phyloP scores from a whole-genome alignment of 441 rosid species.

The Capsella rubella region DNA sequence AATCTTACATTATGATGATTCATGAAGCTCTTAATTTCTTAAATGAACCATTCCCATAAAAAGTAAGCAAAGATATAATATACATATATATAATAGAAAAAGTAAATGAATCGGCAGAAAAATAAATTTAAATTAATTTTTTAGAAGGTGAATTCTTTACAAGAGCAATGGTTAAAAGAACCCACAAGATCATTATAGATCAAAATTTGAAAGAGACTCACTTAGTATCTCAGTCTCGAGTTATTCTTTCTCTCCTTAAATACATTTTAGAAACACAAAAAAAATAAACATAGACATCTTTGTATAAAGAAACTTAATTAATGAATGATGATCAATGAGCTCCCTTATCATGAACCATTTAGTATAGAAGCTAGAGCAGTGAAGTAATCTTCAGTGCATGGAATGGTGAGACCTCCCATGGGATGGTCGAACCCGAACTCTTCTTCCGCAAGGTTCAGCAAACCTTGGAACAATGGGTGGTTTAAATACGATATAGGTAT shows the following conservation, averaged over 20 bases:
- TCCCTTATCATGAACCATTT: constrained; percentile 43
- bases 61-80: not conserved
- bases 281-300: not conserved
- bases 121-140: constrained; percentile 16
- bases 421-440: constrained; percentile 80
- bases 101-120: not conserved
- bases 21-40: not conserved
- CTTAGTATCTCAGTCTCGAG: constrained; percentile 33
- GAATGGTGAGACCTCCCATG: constrained; percentile 75
- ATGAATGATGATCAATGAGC: constrained; percentile 13
- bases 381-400: constrained; percentile 73
- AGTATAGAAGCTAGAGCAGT: constrained; percentile 53
- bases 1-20: not conserved
- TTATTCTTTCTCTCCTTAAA: constrained; percentile 28
- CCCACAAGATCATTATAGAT: constrained; percentile 20
- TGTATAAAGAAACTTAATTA: constrained; percentile 2
- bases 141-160: constrained; percentile 25
- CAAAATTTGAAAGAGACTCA: constrained; percentile 30
- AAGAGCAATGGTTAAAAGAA: constrained; percentile 35
- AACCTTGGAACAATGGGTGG: constrained; percentile 63
- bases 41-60: not conserved
- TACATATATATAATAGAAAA: not conserved
- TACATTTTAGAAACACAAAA: constrained; percentile 6
- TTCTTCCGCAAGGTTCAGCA: constrained; percentile 67
- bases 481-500: constrained; percentile 71